Percentiles rank a stretch among this genome's conserved stretches.
These are phyloP conservation scores for Taphrina communis DNA, from an alignment of 1,139 yeast species.

Conservation along the genomic window DNA sequence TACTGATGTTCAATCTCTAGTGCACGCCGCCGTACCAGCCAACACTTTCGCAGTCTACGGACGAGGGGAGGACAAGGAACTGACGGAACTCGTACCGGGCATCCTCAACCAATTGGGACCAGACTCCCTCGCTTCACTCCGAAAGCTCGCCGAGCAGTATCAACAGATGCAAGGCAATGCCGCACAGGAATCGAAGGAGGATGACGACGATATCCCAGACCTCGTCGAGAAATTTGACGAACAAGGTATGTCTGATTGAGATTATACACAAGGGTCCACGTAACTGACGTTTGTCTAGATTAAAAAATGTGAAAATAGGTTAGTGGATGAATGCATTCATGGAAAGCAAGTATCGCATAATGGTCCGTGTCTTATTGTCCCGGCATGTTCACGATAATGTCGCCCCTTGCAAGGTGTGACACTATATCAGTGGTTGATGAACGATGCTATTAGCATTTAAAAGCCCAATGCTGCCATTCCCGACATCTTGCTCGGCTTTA, in stretches of 20 bases:
- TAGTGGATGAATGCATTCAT: constrained; percentile 11
- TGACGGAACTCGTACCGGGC: constrained; percentile 92
- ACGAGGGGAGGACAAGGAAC: constrained; percentile 89
- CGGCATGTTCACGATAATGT: no score
- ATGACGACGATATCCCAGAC: constrained; percentile 71
- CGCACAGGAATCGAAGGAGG: constrained; percentile 58
- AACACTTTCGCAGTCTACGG: constrained; percentile 97
- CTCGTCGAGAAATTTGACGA: constrained; percentile 58
- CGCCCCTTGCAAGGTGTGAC: no score
- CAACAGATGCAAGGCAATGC: constrained; percentile 55
- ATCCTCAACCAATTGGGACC: constrained; percentile 97
- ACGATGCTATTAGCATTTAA: no score
- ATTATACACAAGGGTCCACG: background rate
- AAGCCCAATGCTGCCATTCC: no score
- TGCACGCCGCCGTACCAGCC: constrained; percentile 88
- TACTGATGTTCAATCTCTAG: constrained; percentile 56
- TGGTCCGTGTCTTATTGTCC: background rate
- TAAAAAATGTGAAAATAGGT: background rate
- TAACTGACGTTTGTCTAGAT: no score
- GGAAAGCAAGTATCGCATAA: background rate
- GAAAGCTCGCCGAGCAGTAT: constrained; percentile 87
- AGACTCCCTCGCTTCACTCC: constrained; percentile 88
- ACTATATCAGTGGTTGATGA: no score
- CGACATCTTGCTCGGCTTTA: background rate
- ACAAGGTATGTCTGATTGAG: constrained; percentile 25